Conservation (phyloP, 2,329 filamentous ascomycete genomes). For the Neofusicoccum cordaticola region DNA sequence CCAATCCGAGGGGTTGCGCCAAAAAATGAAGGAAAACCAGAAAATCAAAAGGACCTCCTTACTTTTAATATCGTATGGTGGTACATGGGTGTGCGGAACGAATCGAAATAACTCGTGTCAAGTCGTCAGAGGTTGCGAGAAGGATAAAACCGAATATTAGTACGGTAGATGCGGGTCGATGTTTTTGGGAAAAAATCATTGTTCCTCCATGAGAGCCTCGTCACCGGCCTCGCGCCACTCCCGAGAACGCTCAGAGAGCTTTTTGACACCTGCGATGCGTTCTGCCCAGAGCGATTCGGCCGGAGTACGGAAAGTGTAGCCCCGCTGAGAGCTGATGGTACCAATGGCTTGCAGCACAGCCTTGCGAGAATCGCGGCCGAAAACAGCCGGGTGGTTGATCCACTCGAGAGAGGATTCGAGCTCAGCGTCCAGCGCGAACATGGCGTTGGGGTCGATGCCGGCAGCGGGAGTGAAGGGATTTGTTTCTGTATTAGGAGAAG, state of each 20-base stretch:
- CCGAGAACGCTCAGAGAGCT: slow-evolving; percentile 76
- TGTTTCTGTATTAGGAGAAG: slow-evolving; percentile 18
- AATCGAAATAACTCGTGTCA: slow-evolving; percentile 14
- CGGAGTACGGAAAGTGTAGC: slow-evolving; percentile 87
- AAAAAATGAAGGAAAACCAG: neutral
- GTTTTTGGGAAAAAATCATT: neutral
- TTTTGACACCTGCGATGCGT: slow-evolving; percentile 76
- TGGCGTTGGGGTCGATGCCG: slow-evolving; percentile 80
- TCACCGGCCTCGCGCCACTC: slow-evolving; percentile 89
- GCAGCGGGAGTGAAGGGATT: slow-evolving; percentile 54
- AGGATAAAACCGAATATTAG: slow-evolving; percentile 2
- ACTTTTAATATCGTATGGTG: slow-evolving; percentile 12
- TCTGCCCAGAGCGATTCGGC: slow-evolving; percentile 87
- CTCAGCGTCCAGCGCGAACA: slow-evolving; percentile 84
- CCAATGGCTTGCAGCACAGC: slow-evolving; percentile 94
- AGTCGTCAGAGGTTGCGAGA: slow-evolving; percentile 10
- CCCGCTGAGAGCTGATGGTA: slow-evolving; percentile 90
- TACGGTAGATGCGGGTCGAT: neutral
- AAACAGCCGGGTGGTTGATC: slow-evolving; percentile 96
- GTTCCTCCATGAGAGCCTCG: slow-evolving; percentile 62
- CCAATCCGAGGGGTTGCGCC: neutral
- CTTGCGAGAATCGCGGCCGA: slow-evolving; percentile 89
- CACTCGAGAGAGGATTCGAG: slow-evolving; percentile 89
- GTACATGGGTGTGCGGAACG: slow-evolving; percentile 8
- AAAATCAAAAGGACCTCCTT: neutral